A percentile compares a stretch with the other conserved stretches of the same genome.
phyloP scores from a whole-genome alignment of 352 stramenopile genomes.

The Pythium sukuiense region DNA sequence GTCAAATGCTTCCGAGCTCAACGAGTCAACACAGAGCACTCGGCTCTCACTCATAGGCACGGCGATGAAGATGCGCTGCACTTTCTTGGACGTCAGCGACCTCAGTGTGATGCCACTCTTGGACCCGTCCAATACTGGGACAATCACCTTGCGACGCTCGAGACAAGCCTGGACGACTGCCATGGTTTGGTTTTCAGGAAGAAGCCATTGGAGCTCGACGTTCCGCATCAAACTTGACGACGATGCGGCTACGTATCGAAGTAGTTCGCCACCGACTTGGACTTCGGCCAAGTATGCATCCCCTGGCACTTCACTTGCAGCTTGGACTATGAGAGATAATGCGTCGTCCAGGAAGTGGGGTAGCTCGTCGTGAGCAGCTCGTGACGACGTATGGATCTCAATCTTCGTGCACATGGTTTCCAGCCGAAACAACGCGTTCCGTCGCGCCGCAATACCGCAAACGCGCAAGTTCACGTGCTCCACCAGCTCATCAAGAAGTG shows the following conservation, averaged over 20 bases:
- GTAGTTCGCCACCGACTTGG: conserved; percentile 20
- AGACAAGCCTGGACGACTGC: conserved; percentile 47
- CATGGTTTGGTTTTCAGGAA: conserved; percentile 34
- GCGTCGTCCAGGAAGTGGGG: conserved; percentile 27
- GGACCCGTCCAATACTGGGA: conserved; percentile 32
- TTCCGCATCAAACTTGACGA: conserved; percentile 47
- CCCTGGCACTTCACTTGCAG: conserved; percentile 31
- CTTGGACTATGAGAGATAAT: conserved; percentile 34
- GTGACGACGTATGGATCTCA: conserved; percentile 22
- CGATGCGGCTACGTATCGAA: conserved; percentile 46
- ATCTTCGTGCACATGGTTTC: conserved; percentile 16
- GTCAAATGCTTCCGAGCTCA: conserved; percentile 50
- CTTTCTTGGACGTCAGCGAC: conserved; percentile 24
- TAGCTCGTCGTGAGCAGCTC: conserved; percentile 23
- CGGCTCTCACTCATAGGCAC: conserved; percentile 53
- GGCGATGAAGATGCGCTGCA: conserved; percentile 38
- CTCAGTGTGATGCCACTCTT: conserved; percentile 31
- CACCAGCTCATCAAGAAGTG: conserved; percentile 48
- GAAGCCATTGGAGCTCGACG: conserved; percentile 35
- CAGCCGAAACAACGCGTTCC: conserved; percentile 31
- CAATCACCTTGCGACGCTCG: conserved; percentile 30
- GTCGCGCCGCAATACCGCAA: conserved; percentile 43
- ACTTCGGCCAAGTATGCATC: conserved; percentile 61
- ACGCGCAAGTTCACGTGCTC: conserved; percentile 44
- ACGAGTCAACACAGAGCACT: conserved; percentile 60